These are phyloP conservation scores for Nevesoporus exiguus DNA, from an alignment of 768 basidiomycete genomes.

Conservation along the genomic window DNA sequence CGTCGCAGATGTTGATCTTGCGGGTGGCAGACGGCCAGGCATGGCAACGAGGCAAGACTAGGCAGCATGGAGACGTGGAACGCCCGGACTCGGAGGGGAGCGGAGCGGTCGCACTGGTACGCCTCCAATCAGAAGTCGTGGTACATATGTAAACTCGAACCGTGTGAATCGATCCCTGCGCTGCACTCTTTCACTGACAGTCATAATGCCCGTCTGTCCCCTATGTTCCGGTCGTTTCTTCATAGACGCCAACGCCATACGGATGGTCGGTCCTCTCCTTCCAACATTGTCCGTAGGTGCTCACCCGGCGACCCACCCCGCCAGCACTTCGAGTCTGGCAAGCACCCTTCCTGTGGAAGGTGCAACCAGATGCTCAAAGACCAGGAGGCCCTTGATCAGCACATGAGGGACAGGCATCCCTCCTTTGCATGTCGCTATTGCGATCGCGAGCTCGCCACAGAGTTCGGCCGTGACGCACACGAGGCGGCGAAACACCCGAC, in stretches of 20 bases:
- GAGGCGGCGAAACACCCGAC: background rate
- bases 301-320: background rate
- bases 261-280: conserved; percentile 13
- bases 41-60: background rate
- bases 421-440: conserved; percentile 18
- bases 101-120: background rate
- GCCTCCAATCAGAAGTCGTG: background rate
- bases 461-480: conserved; percentile 8
- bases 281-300: background rate
- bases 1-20: conserved; percentile 15
- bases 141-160: conserved; percentile 2
- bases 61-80: background rate
- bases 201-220: conserved; percentile 19
- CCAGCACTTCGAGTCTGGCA: conserved; percentile 19
- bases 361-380: conserved; percentile 9
- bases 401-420: conserved; percentile 10
- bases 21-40: conserved; percentile 8
- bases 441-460: conserved; percentile 5
- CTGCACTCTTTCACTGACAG: background rate
- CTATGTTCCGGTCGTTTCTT: conserved; percentile 21
- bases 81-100: background rate
- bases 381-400: conserved; percentile 15
- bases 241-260: conserved; percentile 1
- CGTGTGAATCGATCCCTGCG: conserved; percentile 9
- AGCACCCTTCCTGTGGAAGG: background rate